These are phyloP conservation scores for Raddia distichophylla DNA, from an alignment of 176 grass and related monocot genomes.

Conservation along the genomic window DNA sequence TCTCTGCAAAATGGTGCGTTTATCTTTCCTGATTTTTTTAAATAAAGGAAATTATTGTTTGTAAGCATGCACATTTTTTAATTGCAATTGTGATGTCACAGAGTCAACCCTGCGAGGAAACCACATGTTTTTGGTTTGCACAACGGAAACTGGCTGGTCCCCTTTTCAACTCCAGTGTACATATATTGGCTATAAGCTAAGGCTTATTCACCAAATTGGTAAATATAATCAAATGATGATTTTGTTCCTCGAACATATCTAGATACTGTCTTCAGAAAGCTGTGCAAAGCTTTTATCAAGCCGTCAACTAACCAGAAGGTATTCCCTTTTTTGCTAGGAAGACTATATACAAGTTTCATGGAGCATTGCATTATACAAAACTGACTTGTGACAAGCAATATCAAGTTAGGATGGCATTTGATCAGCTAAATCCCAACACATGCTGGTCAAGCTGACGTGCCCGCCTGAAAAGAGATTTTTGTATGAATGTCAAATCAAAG, in stretches of 20 bases:
- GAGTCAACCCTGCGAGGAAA: neutral
- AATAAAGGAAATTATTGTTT: slow-evolving; percentile 9
- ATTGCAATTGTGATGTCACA: neutral
- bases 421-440: slow-evolving; percentile 15
- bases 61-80: neutral
- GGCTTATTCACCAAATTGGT: neutral
- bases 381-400: neutral
- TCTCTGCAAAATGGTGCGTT: slow-evolving; percentile 5
- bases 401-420: slow-evolving; percentile 13
- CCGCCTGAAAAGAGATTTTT: neutral
- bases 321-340: slow-evolving; percentile 14
- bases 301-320: slow-evolving; percentile 16
- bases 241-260: neutral
- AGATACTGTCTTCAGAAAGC: slow-evolving; percentile 3
- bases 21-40: neutral
- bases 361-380: neutral
- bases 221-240: slow-evolving; percentile 16
- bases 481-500: slow-evolving; percentile 8
- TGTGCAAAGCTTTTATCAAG: slow-evolving; percentile 3
- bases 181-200: neutral
- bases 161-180: neutral
- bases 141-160: neutral
- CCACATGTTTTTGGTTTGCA: neutral
- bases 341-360: slow-evolving; percentile 8
- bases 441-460: slow-evolving; percentile 25